Evolutionary conservation across 2,329 filamentous ascomycete genomes (phyloP), one percentile per base, ranked within the genome.

Genomic region (Phaeosphaeriaceae sp.): DNA sequence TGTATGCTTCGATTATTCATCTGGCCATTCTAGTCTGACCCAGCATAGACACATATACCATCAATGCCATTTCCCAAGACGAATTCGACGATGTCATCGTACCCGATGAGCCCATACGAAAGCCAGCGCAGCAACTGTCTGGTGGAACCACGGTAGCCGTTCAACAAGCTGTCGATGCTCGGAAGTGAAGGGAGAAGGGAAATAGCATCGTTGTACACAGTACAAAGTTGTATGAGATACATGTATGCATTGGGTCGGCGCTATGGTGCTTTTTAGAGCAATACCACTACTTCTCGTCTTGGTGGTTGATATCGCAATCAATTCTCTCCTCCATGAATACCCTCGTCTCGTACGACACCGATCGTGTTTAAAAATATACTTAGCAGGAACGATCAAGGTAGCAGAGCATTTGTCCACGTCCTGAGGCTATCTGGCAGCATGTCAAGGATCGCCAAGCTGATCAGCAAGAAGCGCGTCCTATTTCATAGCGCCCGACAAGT

Each of bases 41-140:
- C 10, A 41, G 11, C 7, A 9, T 49, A 91, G 89, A 91, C 74
- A 80, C 84, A 54, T 91, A 86, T 76, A 91, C 89, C 44, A 90
- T 99, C 75, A 86, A 84, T 66, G 92, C 92, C 54, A 91, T 99
- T 73, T 92, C 94, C 45, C 95, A 98, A 80, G 95, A 98, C 78
- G 92, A 97, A 67, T 99, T 99, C 81, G 91, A 93, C 57, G 95
- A 99, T 76, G 93, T 98, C 69, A 89, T 92, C 75, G 89, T 98
- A 40, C 95, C 95, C 25, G 91, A 92, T 75, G 83, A 85, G 52
- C 89, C 91, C 48, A 77, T 80, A 50, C 80, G 84, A 58, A 77
- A 81, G n/a, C 71, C 80, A 7, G 48, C 31, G 13, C 31, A 70
- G 50, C 66, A 62, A 40, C 53, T 63, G 36, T 58, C 67, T 13